phyloP scores from a whole-genome alignment of 2,329 filamentous ascomycete genomes.

The Penicillium sp. region DNA sequence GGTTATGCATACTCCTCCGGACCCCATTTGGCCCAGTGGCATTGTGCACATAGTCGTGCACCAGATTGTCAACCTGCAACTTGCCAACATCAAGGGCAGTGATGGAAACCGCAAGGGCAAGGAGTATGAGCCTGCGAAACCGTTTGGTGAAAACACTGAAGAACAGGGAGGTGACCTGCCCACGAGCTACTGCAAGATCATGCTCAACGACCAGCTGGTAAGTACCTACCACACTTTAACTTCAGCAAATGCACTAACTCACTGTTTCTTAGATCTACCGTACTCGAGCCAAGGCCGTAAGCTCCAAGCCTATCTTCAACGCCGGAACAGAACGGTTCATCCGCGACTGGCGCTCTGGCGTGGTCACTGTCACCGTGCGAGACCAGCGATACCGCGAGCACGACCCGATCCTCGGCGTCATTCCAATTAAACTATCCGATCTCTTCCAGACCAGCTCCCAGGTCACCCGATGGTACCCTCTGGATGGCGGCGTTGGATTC shows the following conservation, averaged over 20 bases:
- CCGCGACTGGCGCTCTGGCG: constrained; percentile 84
- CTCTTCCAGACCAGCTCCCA: constrained; percentile 86
- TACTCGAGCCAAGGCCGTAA: constrained; percentile 90
- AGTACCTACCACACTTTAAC: constrained; percentile 16
- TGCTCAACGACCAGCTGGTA: constrained; percentile 80
- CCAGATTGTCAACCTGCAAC: constrained; percentile 90
- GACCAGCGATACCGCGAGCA: constrained; percentile 88
- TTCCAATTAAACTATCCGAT: constrained; percentile 82
- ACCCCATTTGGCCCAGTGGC: constrained; percentile 94
- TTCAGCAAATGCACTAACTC: not conserved
- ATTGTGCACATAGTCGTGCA: constrained; percentile 83
- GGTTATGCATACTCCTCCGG: constrained; percentile 83
- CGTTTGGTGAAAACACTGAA: constrained; percentile 80
- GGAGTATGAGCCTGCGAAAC: constrained; percentile 85
- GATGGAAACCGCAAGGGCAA: constrained; percentile 75
- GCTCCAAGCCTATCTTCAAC: constrained; percentile 94
- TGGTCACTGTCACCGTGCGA: constrained; percentile 83
- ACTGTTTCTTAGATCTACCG: constrained; percentile 64
- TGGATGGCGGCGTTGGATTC: constrained; percentile 90
- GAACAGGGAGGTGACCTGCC: constrained; percentile 78
- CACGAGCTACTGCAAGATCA: constrained; percentile 89
- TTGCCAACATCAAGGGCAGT: constrained; percentile 87
- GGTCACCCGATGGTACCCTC: constrained; percentile 88
- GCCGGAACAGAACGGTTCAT: constrained; percentile 91
- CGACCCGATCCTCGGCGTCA: constrained; percentile 88